phyloP scores from a whole-genome alignment of 441 rosid species.

The Rhodomyrtus psidioides region DNA sequence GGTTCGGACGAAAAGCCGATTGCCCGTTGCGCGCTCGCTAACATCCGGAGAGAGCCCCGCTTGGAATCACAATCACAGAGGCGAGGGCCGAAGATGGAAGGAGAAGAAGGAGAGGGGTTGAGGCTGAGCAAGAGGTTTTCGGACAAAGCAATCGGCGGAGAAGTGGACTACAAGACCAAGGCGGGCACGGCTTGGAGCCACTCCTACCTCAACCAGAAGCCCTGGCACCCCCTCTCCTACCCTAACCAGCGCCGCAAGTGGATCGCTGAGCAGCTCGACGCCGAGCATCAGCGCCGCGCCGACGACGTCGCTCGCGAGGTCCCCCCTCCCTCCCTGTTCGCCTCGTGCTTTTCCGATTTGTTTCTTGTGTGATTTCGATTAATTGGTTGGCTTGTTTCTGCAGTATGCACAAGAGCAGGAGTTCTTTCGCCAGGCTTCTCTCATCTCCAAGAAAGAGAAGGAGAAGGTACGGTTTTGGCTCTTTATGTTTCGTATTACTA shows the following conservation, averaged over 20 bases:
- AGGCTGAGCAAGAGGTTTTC: conserved; percentile 76
- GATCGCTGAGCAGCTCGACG: conserved; percentile 92
- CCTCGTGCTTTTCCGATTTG: background rate
- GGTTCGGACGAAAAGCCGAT: background rate
- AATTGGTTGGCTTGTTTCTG: background rate
- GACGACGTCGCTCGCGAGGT: conserved; percentile 96
- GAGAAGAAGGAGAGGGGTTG: conserved; percentile 62
- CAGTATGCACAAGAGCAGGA: conserved; percentile 96
- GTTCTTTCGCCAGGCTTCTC: conserved; percentile 84
- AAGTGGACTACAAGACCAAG: conserved; percentile 91
- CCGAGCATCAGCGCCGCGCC: conserved; percentile 58
- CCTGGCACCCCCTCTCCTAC: conserved; percentile 99
- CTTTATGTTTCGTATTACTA: background rate
- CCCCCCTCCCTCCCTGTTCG: background rate
- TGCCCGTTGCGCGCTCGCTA: background rate
- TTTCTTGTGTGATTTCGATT: background rate
- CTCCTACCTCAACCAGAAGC: conserved; percentile 89
- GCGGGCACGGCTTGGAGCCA: conserved; percentile 98
- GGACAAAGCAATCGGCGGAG: conserved; percentile 38
- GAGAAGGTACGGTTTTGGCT: conserved; percentile 50
- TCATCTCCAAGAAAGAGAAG: conserved; percentile 84
- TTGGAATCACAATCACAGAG: background rate
- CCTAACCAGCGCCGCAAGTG: conserved; percentile 97
- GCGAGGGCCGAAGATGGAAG: conserved; percentile 37
- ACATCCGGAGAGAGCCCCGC: background rate